A percentile compares a stretch with the other conserved stretches of the same genome.
Evolutionary conservation across 345 rosid species (phyloP).

Genomic region (Gossypium turneri): DNA sequence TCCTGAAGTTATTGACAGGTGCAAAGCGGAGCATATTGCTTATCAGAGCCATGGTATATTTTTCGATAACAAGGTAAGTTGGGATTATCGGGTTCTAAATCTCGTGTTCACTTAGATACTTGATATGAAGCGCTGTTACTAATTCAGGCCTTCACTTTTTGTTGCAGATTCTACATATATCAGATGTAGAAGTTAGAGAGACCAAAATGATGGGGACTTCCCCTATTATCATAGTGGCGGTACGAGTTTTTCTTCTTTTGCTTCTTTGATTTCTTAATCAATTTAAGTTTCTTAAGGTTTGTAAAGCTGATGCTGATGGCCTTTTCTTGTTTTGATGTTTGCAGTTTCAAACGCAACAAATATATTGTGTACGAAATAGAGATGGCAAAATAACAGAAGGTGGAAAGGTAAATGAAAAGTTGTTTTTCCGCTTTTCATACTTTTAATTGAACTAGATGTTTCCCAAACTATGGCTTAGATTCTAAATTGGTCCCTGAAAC

Average conservation of each 20-base stretch:
- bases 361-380: slow-evolving; percentile 71
- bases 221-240: slow-evolving; percentile 71
- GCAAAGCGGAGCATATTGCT: slow-evolving; percentile 71
- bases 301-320: background rate
- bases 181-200: slow-evolving; percentile 81
- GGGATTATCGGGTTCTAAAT: slow-evolving; percentile 4
- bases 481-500: too few relatives aligned
- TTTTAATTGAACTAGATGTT: background rate
- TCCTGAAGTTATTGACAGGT: slow-evolving; percentile 70
- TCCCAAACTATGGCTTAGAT: too few relatives aligned
- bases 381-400: slow-evolving; percentile 80
- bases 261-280: background rate
- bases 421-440: background rate
- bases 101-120: background rate
- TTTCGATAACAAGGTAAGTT: slow-evolving; percentile 74
- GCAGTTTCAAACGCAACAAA: slow-evolving; percentile 91
- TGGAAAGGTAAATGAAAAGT: slow-evolving; percentile 48
- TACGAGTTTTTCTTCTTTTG: slow-evolving; percentile 25
- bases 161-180: slow-evolving; percentile 78
- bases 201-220: slow-evolving; percentile 90
- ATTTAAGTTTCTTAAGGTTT: background rate
- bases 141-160: background rate
- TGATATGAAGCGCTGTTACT: slow-evolving; percentile 9
- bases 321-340: slow-evolving; percentile 10
- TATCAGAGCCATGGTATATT: slow-evolving; percentile 60